A percentile compares a stretch with the other conserved stretches of the same genome.
These are phyloP conservation scores for Plasmodium malariae DNA, from an alignment of 169 alveolate species.

Conservation along the genomic window DNA sequence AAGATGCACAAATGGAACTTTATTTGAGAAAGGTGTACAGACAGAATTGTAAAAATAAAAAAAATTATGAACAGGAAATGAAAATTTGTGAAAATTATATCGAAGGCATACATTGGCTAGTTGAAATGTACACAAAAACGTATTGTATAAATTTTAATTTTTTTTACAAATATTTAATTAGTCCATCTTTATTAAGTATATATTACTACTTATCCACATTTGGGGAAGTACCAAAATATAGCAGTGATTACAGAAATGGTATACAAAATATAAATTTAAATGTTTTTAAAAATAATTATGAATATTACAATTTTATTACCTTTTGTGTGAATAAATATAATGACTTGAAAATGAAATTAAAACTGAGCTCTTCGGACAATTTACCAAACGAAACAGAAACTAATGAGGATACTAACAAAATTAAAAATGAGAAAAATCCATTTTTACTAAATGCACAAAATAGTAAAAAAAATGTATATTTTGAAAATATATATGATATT, in stretches of 20 bases:
- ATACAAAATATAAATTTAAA: conserved; percentile 46
- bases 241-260: neutral
- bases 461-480: neutral
- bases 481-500: conserved; percentile 63
- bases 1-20: conserved; percentile 23
- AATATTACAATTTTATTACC: conserved; percentile 57
- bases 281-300: conserved; percentile 57
- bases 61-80: conserved; percentile 44
- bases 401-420: neutral
- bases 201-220: conserved; percentile 35
- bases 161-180: conserved; percentile 44
- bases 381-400: neutral
- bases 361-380: neutral
- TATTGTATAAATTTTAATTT: conserved; percentile 74
- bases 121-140: conserved; percentile 70
- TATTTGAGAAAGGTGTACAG: conserved; percentile 12
- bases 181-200: conserved; percentile 67
- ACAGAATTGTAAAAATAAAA: conserved; percentile 43
- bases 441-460: neutral
- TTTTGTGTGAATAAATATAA: conserved; percentile 50
- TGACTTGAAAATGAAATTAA: neutral
- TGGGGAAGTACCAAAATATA: neutral
- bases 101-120: conserved; percentile 73
- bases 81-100: conserved; percentile 60
- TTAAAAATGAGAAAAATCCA: neutral